Evolutionary conservation across 1,284 basidiomycete genomes (phyloP), one percentile per base, ranked within the genome.

Genomic region (Tilletiopsis washingtonensis): DNA sequence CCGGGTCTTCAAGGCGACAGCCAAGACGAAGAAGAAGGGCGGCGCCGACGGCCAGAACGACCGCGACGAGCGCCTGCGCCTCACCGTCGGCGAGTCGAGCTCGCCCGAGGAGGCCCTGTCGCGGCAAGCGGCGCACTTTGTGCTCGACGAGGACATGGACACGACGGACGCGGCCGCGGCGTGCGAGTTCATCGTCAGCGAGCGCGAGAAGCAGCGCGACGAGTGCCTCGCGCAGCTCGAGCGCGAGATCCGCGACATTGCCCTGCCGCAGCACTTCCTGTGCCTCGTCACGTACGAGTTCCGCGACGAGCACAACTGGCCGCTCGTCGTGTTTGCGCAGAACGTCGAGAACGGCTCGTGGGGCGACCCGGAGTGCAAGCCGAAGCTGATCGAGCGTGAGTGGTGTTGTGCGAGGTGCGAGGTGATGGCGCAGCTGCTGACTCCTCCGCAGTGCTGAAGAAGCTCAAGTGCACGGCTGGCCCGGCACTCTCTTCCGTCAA

Each of bases 21-120:
- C 54, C 26, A 51, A 50, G 48, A 42, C 34, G 25, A 24, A 23
- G 40, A 53, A 53, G 42, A 59, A 56, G 47, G 56, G 51, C 43
- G 25, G 29, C 11, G 25, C 37, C 5, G 36, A 29, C 19, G 40
- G 34, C 19, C 37, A 23, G 9, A 56, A 50, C 14, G 91, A 96
- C 71, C 82, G 91, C 57, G 90, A 93, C 70, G 85, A 84, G 61
- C 83, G 91, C 5, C 77, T 96, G 5, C 84, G 86, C 43, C 81
- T 88, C 63, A 85, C 88, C 3, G 81, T 96, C 24, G 88, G 89
- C 54, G 87, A 91, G 49, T 90, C 87, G 78, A 84, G 82, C 81
- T 65, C 62, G 14, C 71, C 71, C 15, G 70, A 73, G 34, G 71
- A 73, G 42, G 69, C 67, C 4, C 87, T 75, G 63, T 84, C 77